These are phyloP conservation scores for Hyaloperonospora arabidopsidis DNA, from an alignment of 352 stramenopile genomes.

Conservation along the genomic window DNA sequence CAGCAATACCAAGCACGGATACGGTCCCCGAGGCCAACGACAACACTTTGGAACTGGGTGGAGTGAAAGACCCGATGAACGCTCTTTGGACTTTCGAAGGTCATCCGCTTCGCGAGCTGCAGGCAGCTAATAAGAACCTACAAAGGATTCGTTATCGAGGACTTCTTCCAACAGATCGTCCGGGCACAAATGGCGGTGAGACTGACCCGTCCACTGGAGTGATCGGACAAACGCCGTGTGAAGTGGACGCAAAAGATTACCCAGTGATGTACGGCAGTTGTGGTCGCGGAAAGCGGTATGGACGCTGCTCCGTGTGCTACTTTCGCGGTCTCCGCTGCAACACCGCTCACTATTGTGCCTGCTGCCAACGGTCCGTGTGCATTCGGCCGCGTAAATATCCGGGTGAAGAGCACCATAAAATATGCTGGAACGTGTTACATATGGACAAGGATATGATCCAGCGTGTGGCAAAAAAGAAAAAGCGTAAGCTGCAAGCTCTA, in stretches of 20 bases:
- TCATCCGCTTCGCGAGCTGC: constrained; percentile 42
- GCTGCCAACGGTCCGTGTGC: constrained; percentile 65
- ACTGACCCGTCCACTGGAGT: constrained; percentile 9
- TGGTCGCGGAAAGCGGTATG: constrained; percentile 61
- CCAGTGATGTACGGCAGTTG: constrained; percentile 55
- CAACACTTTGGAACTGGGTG: constrained; percentile 11
- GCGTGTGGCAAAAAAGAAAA: constrained; percentile 64
- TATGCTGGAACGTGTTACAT: constrained; percentile 76
- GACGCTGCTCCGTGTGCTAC: constrained; percentile 66
- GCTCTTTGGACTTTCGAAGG: constrained; percentile 62
- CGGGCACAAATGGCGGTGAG: constrained; percentile 8
- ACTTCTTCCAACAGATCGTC: constrained; percentile 6
- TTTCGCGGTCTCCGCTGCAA: constrained; percentile 62
- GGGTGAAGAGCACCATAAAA: constrained; percentile 60
- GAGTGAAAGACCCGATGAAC: constrained; percentile 43
- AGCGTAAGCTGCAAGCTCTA: constrained; percentile 36
- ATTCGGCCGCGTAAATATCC: constrained; percentile 60
- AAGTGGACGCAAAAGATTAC: constrained; percentile 41
- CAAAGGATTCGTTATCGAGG: constrained; percentile 15
- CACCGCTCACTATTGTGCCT: constrained; percentile 57
- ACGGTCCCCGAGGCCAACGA: constrained; percentile 9
- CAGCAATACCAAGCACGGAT: constrained; percentile 13
- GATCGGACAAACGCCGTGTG: constrained; percentile 1
- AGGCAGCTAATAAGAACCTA: constrained; percentile 34
- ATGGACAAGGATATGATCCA: constrained; percentile 71